A percentile compares a stretch with the other conserved stretches of the same genome.
Conservation (phyloP, 495 filamentous ascomycete species). For the Hyaloscypha hepaticicola region DNA sequence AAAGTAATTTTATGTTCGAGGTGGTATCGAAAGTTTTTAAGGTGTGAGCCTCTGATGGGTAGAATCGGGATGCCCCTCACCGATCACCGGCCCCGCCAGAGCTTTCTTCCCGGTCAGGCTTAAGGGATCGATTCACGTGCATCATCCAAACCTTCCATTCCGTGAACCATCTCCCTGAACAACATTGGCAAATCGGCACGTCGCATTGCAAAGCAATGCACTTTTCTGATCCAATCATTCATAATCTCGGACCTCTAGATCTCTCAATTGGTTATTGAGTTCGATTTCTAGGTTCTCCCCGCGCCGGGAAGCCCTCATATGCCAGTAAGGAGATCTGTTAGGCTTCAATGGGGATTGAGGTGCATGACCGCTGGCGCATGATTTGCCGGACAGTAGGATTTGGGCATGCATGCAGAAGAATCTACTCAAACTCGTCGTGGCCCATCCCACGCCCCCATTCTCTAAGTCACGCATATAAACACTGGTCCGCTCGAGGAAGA, state of each 20-base stretch:
- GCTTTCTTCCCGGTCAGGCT: not conserved
- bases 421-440: not conserved
- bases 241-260: not conserved
- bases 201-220: not conserved
- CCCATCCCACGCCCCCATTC: conserved; percentile 9
- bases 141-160: not conserved
- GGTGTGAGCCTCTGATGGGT: no score
- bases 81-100: not conserved
- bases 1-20: not conserved
- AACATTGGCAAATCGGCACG: not conserved
- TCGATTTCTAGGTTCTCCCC: not conserved
- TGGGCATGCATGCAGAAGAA: conserved; percentile 20
- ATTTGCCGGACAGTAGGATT: conserved; percentile 12
- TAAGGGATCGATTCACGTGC: not conserved
- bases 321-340: conserved; percentile 9
- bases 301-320: not conserved
- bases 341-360: conserved; percentile 1
- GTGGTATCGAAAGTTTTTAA: not conserved
- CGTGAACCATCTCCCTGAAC: not conserved
- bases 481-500: not conserved
- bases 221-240: conserved; percentile 3
- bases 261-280: conserved; percentile 11
- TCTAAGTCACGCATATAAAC: conserved; percentile 9
- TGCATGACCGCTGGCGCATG: conserved; percentile 12
- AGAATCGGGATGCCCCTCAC: no score